These are phyloP conservation scores for Climacium dendroides DNA, from an alignment of 225 moss, liverwort and hornwort species.

Conservation along the genomic window DNA sequence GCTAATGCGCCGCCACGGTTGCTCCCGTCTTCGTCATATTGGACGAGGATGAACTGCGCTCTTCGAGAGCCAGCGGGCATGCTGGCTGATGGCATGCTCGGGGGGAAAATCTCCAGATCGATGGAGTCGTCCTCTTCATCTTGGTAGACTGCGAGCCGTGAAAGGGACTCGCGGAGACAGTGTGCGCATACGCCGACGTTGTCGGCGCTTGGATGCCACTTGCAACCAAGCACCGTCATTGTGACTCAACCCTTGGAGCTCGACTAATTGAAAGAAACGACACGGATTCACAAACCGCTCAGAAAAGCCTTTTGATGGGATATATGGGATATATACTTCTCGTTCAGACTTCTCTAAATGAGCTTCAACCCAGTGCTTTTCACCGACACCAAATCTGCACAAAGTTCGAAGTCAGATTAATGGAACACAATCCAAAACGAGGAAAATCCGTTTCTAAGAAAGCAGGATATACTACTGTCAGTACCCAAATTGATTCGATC, in stretches of 20 bases:
- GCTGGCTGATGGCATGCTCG: conserved; percentile 11
- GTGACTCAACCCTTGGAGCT: background rate
- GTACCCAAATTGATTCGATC: background rate
- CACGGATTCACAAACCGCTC: background rate
- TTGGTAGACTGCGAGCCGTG: conserved; percentile 36
- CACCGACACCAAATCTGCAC: conserved; percentile 83
- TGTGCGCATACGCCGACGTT: conserved; percentile 38
- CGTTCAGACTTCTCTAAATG: conserved; percentile 74
- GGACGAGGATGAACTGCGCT: conserved; percentile 35
- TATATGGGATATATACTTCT: conserved; percentile 32
- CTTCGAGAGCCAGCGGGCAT: conserved; percentile 8
- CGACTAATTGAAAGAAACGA: background rate
- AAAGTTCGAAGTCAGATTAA: background rate
- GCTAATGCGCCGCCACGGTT: background rate
- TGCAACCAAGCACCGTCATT: conserved; percentile 42
- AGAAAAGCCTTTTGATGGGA: background rate
- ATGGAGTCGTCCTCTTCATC: conserved; percentile 43
- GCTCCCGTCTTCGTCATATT: conserved; percentile 13
- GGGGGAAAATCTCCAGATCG: conserved; percentile 31
- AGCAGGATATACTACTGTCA: background rate
- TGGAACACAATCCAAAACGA: background rate
- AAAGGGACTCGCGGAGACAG: conserved; percentile 32
- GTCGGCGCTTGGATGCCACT: conserved; percentile 45
- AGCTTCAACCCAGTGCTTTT: conserved; percentile 88
- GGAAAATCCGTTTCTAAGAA: background rate